phyloP scores from a whole-genome alignment of 257 asterid species.

The Lycium ferocissimum region DNA sequence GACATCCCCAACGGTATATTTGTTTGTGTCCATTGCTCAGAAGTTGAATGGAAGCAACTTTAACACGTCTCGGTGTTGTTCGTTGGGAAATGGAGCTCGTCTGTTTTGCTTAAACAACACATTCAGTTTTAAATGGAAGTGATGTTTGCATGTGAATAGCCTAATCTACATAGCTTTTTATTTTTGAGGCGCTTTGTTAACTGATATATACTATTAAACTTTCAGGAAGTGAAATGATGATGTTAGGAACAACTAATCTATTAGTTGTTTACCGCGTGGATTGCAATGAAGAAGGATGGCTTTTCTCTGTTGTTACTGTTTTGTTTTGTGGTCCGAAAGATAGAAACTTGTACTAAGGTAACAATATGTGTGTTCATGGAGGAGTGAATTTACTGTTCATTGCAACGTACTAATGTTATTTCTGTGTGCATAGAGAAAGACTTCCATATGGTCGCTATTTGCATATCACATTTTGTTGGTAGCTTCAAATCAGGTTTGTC shows the following conservation, averaged over 20 bases:
- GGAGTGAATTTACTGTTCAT: not conserved
- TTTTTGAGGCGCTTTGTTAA: not conserved
- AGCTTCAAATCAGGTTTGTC: not conserved
- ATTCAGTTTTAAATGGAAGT: too few relatives aligned
- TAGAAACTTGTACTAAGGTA: not conserved
- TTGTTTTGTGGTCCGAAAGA: not conserved
- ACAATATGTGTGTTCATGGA: too few relatives aligned
- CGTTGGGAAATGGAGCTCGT: not conserved
- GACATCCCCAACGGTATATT: not conserved
- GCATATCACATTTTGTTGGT: not conserved
- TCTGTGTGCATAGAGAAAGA: not conserved
- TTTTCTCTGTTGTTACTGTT: not conserved
- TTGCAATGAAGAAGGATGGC: not conserved
- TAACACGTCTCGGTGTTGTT: not conserved
- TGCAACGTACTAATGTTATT: not conserved
- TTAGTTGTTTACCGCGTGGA: not conserved
- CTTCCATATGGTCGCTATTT: not conserved
- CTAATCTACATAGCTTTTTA: not conserved
- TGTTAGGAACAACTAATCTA: not conserved
- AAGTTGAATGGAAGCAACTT: not conserved
- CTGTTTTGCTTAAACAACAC: not conserved
- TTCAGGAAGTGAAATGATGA: not conserved
- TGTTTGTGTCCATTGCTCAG: not conserved
- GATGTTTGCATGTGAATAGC: too few relatives aligned
- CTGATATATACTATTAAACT: not conserved